Conservation (phyloP, 768 basidiomycete genomes). For the Mycena crocata region DNA sequence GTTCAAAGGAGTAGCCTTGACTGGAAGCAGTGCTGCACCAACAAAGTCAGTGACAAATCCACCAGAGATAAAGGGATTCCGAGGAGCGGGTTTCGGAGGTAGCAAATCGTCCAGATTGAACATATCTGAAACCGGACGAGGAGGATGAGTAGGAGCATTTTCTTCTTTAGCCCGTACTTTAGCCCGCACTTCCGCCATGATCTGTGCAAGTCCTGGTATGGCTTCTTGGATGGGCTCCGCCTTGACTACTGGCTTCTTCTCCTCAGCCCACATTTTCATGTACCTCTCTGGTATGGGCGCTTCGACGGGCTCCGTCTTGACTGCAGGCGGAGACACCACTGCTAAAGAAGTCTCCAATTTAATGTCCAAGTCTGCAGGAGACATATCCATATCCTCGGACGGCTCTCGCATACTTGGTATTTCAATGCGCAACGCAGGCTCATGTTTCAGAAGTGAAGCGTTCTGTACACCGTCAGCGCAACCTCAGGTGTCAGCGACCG, state of each 20-base stretch:
- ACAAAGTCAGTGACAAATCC: constrained; percentile 61
- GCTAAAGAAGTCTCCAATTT: too few species aligned
- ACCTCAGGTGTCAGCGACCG: constrained; percentile 20
- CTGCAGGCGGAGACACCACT: too few species aligned
- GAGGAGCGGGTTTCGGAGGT: not conserved
- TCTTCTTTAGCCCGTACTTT: too few species aligned
- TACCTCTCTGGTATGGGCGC: not conserved
- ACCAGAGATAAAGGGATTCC: constrained; percentile 64
- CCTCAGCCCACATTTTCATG: too few species aligned
- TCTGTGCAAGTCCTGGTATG: too few species aligned
- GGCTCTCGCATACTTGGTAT: not conserved
- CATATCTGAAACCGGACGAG: constrained; percentile 5
- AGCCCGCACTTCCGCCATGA: too few species aligned
- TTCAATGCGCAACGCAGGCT: constrained; percentile 24
- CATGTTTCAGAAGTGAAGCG: not conserved
- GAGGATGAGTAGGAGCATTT: not conserved
- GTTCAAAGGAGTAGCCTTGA: not conserved
- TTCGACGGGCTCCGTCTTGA: constrained; percentile 14
- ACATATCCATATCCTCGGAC: constrained; percentile 40
- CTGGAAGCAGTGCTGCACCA: constrained; percentile 25
- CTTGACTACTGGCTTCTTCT: too few species aligned
- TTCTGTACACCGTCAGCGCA: constrained; percentile 10
- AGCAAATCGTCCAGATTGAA: constrained; percentile 2
- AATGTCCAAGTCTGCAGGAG: too few species aligned
- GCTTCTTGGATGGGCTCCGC: too few species aligned